Base-by-base conservation (phyloP, 2,329 filamentous ascomycete species). In the Teratosphaeria zuluensis region DNA sequence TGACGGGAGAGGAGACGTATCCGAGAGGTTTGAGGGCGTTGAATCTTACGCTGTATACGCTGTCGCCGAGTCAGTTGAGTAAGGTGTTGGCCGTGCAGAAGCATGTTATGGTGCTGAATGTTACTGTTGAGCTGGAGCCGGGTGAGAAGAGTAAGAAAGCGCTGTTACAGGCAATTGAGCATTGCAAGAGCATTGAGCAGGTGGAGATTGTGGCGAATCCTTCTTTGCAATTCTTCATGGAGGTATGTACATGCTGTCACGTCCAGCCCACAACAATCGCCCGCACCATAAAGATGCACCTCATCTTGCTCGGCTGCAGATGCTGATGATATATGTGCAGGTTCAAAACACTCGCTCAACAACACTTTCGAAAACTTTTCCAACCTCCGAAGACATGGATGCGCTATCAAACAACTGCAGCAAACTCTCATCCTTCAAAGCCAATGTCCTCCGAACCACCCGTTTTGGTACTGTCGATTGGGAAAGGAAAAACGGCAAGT, bases 1-100 rank as follows among this genome's bases (percentile, higher is more conserved):
- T 75, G 63, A 72, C 70, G 38, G 66, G 69, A 3, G 70, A 70
- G 19, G 67, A 70, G 51, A 66, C 63, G 16, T 65, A 59, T 53
- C 75, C 73, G 9, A 64, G 67, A 56, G 70, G 62, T 6, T 56
- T 75, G 59, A 66, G 69, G 56, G 70, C 72, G 54, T 62, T 75
- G 62, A 77, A 78, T 63, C 65, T 69, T 11, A 77, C 75, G 9
- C 63, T 78, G 51, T 78, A 77, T 61, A 75, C 74, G 0, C 53
- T 79, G 4, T 69, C 65, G 7, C 52, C 70, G 6, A 62, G 66
- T 32, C 69, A 76, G 19, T 63, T 78, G 33, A 61, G 62, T 31
- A 66, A 63, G 31, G 63, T 78, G 2, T 56, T 77, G 21, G 65
- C 63, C n/a, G 65, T 61, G 54, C 73, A 76, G 61, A 70, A 68